phyloP scores from a whole-genome alignment of 2,329 filamentous ascomycete species.

The Bretziella fagacearum region DNA sequence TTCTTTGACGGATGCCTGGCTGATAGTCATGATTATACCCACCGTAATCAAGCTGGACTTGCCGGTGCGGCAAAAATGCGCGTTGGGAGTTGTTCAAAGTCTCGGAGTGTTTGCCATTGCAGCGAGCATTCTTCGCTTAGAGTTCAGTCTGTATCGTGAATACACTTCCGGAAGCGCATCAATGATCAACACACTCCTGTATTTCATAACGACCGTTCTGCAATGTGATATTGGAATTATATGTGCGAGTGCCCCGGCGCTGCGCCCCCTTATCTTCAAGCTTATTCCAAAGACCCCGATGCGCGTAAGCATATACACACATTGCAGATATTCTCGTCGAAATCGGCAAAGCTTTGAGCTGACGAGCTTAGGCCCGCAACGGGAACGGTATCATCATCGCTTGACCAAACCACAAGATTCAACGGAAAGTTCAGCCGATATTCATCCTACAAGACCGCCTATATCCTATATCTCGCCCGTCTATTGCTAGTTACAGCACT shows the following conservation, averaged over 20 bases:
- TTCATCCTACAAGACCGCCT: not conserved
- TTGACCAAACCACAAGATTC: not conserved
- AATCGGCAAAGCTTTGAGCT: not conserved
- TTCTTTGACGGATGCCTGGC: constrained; percentile 29
- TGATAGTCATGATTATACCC: constrained; percentile 28
- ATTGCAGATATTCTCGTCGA: not conserved
- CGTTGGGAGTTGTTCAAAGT: constrained; percentile 28
- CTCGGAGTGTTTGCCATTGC: constrained; percentile 25
- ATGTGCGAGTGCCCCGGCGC: constrained; percentile 22
- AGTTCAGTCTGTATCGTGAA: constrained; percentile 20
- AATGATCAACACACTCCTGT: constrained; percentile 19
- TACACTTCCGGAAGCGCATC: constrained; percentile 16
- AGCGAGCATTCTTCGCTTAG: constrained; percentile 12
- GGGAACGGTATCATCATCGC: not conserved
- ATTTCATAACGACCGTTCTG: constrained; percentile 24
- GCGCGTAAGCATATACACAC: constrained; percentile 4
- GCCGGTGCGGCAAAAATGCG: constrained; percentile 26
- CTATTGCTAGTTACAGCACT: not conserved
- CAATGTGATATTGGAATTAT: constrained; percentile 24
- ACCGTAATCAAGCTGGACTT: constrained; percentile 19
- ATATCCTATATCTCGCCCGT: not conserved
- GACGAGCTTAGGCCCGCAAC: not conserved
- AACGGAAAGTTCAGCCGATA: not conserved
- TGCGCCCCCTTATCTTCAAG: constrained; percentile 20
- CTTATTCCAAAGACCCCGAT: constrained; percentile 16